Conservation (phyloP, 2,329 filamentous ascomycete species). For the Biscogniauxia mediterranea region DNA sequence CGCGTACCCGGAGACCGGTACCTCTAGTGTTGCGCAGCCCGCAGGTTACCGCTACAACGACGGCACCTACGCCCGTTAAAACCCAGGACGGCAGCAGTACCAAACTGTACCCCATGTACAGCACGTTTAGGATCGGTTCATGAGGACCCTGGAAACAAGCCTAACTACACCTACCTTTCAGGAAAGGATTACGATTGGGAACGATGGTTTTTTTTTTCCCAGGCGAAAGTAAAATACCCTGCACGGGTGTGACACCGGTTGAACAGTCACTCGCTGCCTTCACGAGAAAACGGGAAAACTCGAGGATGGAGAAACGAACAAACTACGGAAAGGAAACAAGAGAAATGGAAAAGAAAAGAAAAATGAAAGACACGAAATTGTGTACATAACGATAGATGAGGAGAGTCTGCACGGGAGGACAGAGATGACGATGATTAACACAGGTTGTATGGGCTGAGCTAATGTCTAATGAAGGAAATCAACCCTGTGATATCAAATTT, state of each 20-base stretch:
- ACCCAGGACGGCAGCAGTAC: background rate
- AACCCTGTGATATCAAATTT: no score
- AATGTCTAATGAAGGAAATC: background rate
- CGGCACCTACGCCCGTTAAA: constrained; percentile 4
- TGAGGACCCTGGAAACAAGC: constrained; percentile 2
- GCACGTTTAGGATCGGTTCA: constrained; percentile 5
- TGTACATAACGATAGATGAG: background rate
- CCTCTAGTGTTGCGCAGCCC: constrained; percentile 6
- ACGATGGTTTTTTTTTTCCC: background rate
- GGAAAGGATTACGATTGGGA: constrained; percentile 2
- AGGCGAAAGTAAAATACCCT: constrained; percentile 14
- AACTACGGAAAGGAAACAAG: background rate
- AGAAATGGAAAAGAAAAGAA: background rate
- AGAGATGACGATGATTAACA: constrained; percentile 5
- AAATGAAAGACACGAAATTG: background rate
- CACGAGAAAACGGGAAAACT: no score
- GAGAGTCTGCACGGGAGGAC: constrained; percentile 7
- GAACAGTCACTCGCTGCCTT: constrained; percentile 16
- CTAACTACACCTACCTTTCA: background rate
- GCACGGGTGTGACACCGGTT: constrained; percentile 13
- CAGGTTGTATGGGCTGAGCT: background rate
- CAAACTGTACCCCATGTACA: background rate
- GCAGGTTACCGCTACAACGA: constrained; percentile 25
- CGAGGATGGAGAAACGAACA: no score
- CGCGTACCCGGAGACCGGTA: constrained; percentile 29